Percentiles rank a stretch among this genome's conserved stretches.
These are phyloP conservation scores for Citrullus amarus DNA, from an alignment of 306 rosid genomes.

Conservation along the genomic window DNA sequence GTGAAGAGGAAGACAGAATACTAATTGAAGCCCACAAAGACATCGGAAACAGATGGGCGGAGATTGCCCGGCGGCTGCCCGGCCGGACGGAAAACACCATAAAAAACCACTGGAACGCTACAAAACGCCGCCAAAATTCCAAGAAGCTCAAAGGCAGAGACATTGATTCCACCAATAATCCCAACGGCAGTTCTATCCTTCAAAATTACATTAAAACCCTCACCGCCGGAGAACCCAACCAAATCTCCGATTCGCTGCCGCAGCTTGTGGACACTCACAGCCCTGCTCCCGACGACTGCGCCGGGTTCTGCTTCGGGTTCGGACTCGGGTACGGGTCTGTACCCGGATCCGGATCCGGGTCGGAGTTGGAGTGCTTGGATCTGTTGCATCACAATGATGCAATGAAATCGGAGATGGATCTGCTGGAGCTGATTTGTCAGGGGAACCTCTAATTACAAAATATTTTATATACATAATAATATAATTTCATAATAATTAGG, in stretches of 20 bases:
- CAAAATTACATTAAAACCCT: constrained; percentile 40
- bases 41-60: constrained; percentile 70
- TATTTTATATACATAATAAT: neutral
- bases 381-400: constrained; percentile 7
- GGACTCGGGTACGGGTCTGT: neutral
- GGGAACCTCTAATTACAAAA: constrained; percentile 5
- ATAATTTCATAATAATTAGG: neutral
- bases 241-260: neutral
- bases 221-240: neutral
- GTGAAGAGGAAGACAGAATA: constrained; percentile 44
- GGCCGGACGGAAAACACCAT: constrained; percentile 60
- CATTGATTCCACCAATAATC: neutral
- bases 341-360: constrained; percentile 6
- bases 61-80: constrained; percentile 43
- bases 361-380: constrained; percentile 13
- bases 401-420: constrained; percentile 28
- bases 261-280: neutral
- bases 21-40: constrained; percentile 46
- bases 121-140: constrained; percentile 35
- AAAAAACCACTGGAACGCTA: constrained; percentile 76
- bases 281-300: neutral
- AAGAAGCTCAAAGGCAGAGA: constrained; percentile 21
- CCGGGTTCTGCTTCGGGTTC: neutral
- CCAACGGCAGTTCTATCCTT: constrained; percentile 13
- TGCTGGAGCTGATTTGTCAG: constrained; percentile 21